A percentile compares a stretch with the other conserved stretches of the same genome.
Conservation (phyloP, 495 filamentous ascomycete species). For the Xylaria curta region DNA sequence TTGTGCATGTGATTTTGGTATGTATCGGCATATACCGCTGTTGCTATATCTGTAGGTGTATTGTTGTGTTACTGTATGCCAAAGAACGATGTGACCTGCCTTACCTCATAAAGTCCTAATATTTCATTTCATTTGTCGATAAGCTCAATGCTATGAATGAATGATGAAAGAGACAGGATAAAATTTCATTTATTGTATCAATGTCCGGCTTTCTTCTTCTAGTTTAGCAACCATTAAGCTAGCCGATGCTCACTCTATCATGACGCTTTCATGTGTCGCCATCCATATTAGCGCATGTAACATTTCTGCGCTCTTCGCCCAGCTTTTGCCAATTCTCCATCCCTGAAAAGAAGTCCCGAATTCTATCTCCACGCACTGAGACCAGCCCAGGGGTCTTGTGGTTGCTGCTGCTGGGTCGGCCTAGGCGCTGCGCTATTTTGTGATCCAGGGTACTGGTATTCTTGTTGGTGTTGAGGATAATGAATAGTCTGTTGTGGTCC, state of each 20-base stretch:
- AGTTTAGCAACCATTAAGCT: not conserved
- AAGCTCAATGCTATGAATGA: not conserved
- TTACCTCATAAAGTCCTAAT: not conserved
- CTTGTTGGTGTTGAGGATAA: slow-evolving; percentile 55
- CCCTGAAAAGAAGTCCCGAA: not conserved
- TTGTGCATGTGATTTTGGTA: slow-evolving; percentile 4
- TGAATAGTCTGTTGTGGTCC: slow-evolving; percentile 72
- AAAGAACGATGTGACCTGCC: not conserved
- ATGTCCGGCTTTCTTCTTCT: not conserved
- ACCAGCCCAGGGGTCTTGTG: slow-evolving; percentile 82
- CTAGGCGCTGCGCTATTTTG: slow-evolving; percentile 44
- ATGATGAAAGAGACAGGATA: not conserved
- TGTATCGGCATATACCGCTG: not conserved
- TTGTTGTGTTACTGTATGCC: not conserved
- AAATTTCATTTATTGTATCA: not conserved
- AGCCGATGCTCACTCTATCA: slow-evolving; percentile 1
- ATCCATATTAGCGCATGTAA: slow-evolving; percentile 10
- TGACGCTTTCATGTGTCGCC: slow-evolving; percentile 10
- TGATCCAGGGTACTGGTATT: slow-evolving; percentile 44
- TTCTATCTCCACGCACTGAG: slow-evolving; percentile 83
- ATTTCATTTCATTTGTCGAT: not conserved
- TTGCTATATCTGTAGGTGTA: not conserved
- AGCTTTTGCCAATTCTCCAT: not conserved
- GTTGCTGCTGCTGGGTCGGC: slow-evolving; percentile 38
- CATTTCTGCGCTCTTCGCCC: not conserved